These are phyloP conservation scores for Ilyonectria mors-panacis DNA, from an alignment of 2,329 filamentous ascomycete genomes.

Conservation along the genomic window DNA sequence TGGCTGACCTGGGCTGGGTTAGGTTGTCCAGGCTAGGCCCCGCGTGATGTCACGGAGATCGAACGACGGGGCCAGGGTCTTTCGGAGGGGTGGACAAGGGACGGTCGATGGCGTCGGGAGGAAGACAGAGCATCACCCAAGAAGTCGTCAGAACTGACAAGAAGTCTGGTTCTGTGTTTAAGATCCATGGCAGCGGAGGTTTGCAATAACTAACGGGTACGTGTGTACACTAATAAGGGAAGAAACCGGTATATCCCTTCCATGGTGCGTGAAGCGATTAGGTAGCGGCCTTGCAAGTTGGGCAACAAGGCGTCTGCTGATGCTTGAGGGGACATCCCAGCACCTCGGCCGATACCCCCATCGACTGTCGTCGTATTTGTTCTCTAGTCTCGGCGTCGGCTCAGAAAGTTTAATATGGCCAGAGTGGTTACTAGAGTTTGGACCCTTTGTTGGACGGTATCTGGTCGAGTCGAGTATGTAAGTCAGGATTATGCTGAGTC, in stretches of 20 bases:
- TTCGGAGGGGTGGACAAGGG: slow-evolving; percentile 24
- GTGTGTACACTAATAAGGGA: slow-evolving; percentile 10
- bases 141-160: not conserved
- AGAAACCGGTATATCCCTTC: not conserved
- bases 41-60: slow-evolving; percentile 45
- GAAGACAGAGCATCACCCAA: not conserved
- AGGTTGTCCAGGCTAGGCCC: slow-evolving; percentile 15
- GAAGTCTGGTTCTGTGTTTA: not conserved
- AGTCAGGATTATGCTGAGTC: not conserved
- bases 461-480: not conserved
- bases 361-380: not conserved
- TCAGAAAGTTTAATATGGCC: not conserved
- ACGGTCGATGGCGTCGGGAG: not conserved
- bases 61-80: slow-evolving; percentile 39
- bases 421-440: not conserved
- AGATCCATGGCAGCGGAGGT: slow-evolving; percentile 5
- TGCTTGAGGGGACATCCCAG: slow-evolving; percentile 29
- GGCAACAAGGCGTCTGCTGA: slow-evolving; percentile 18
- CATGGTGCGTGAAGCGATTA: not conserved
- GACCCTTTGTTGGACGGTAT: not conserved
- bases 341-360: not conserved
- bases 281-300: slow-evolving; percentile 16
- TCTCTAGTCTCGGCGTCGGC: not conserved
- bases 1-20: slow-evolving; percentile 19
- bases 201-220: not conserved